These are phyloP conservation scores for Bipolaris sorokiniana DNA, from an alignment of 2,329 filamentous ascomycete genomes.

Conservation along the genomic window DNA sequence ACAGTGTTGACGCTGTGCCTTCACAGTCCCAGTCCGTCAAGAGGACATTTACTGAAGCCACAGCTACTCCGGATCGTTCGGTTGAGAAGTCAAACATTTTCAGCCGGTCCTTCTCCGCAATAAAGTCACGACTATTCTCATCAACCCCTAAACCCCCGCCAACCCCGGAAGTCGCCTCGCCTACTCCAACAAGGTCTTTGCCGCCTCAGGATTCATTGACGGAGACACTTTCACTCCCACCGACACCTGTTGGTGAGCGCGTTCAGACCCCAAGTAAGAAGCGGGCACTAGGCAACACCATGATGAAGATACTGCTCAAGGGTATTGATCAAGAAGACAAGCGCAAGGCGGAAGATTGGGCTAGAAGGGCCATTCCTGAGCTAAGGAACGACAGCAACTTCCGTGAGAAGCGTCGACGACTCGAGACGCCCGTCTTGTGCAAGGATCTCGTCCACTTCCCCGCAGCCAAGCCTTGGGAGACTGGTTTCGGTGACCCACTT, in stretches of 20 bases:
- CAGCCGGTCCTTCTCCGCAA: conserved; percentile 29
- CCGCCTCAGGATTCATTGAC: conserved; percentile 28
- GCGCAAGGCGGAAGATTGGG: conserved; percentile 36
- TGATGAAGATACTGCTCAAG: conserved; percentile 26
- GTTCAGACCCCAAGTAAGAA: conserved; percentile 24
- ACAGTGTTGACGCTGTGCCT: conserved; percentile 5
- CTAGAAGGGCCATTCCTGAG: conserved; percentile 26
- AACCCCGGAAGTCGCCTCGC: conserved; percentile 10
- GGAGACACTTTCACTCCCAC: conserved; percentile 31
- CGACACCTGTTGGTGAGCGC: conserved; percentile 39
- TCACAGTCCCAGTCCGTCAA: conserved; percentile 11
- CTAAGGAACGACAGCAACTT: conserved; percentile 27
- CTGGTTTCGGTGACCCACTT: conserved; percentile 38
- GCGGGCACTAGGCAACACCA: conserved; percentile 19
- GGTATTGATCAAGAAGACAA: conserved; percentile 30
- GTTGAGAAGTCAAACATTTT: conserved; percentile 22
- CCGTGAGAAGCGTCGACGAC: conserved; percentile 39
- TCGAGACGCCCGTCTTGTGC: conserved; percentile 33
- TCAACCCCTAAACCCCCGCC: conserved; percentile 11
- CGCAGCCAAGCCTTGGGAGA: conserved; percentile 41
- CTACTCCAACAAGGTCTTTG: conserved; percentile 17
- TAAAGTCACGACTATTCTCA: conserved; percentile 28
- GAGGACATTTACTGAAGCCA: conserved; percentile 7
- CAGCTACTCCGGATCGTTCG: conserved; percentile 16
- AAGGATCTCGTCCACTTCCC: conserved; percentile 39